Evolutionary conservation across 139 green algal genomes (phyloP).

Genomic region (Chlorella sorokiniana): DNA sequence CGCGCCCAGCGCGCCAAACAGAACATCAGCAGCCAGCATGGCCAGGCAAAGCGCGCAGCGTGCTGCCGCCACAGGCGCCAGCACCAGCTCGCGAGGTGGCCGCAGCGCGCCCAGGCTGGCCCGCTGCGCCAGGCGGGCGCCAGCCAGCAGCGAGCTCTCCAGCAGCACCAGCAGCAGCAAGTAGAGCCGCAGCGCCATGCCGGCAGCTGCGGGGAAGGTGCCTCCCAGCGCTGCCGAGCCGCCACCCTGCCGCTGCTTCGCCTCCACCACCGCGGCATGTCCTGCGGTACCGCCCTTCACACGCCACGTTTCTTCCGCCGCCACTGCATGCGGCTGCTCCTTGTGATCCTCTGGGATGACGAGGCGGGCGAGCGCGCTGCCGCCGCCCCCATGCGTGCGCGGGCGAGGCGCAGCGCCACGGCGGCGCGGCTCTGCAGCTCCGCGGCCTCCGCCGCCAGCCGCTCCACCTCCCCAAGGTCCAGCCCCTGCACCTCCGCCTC

Average conservation of each 20-base stretch:
- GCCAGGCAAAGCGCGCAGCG: neutral
- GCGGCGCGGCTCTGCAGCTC: conserved; percentile 1
- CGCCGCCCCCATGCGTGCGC: neutral
- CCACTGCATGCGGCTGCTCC: neutral
- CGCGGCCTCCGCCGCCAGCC: conserved; percentile 27
- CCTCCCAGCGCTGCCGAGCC: neutral
- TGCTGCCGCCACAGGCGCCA: neutral
- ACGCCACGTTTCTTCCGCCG: no score
- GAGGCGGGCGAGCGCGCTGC: neutral
- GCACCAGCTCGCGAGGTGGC: conserved; percentile 1
- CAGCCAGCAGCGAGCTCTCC: conserved; percentile 13
- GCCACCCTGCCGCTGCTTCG: neutral
- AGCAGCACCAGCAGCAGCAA: neutral
- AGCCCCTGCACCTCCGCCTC: conserved; percentile 21
- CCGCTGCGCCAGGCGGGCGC: neutral
- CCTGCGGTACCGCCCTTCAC: no score
- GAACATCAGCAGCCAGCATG: neutral
- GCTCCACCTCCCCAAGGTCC: conserved; percentile 20
- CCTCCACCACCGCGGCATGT: neutral
- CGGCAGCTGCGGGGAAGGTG: neutral
- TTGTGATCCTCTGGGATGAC: neutral
- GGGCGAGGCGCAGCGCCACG: conserved; percentile 9
- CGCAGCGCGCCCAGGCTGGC: conserved; percentile 8
- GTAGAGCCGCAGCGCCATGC: neutral
- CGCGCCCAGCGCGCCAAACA: neutral